Percentiles rank a stretch among this genome's conserved stretches.
phyloP scores from a whole-genome alignment of 306 rosid species.

The Sindora glabra region DNA sequence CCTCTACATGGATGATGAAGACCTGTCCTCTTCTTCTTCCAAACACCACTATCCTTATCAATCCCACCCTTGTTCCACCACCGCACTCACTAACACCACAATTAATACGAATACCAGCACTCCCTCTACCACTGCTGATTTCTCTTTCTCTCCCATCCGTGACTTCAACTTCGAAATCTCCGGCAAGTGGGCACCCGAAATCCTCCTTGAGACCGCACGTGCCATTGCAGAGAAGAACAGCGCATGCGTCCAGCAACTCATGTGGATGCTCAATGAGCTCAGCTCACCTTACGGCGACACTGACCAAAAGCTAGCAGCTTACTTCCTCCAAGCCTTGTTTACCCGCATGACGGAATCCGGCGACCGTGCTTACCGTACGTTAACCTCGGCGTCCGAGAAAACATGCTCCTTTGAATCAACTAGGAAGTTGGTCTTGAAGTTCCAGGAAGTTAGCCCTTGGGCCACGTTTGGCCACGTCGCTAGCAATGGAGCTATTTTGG shows the following conservation, averaged over 20 bases:
- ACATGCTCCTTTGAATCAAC: conserved; percentile 78
- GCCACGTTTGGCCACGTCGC: conserved; percentile 93
- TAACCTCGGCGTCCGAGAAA: conserved; percentile 62
- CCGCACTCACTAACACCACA: conserved; percentile 10
- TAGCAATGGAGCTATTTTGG: conserved; percentile 80
- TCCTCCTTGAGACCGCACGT: conserved; percentile 61
- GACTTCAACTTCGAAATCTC: conserved; percentile 54
- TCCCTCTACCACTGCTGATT: conserved; percentile 17
- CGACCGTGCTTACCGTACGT: conserved; percentile 47
- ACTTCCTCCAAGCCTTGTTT: conserved; percentile 80
- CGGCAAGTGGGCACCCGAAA: conserved; percentile 56
- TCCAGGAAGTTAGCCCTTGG: conserved; percentile 93
- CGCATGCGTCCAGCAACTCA: conserved; percentile 56
- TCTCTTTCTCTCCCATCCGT: conserved; percentile 38
- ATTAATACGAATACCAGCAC: conserved; percentile 8
- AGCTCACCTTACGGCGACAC: conserved; percentile 80
- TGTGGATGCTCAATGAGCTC: conserved; percentile 96
- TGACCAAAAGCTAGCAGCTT: conserved; percentile 68
- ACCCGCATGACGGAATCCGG: conserved; percentile 76
- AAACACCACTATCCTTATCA: conserved; percentile 49
- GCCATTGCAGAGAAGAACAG: conserved; percentile 69
- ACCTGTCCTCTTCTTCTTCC: conserved; percentile 82
- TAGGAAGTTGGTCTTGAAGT: conserved; percentile 60
- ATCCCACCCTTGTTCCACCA: no score
- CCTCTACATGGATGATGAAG: conserved; percentile 97